Percentiles rank a stretch among this genome's conserved stretches.
phyloP scores from a whole-genome alignment of 768 basidiomycete species.

The Gyrodon lividus region DNA sequence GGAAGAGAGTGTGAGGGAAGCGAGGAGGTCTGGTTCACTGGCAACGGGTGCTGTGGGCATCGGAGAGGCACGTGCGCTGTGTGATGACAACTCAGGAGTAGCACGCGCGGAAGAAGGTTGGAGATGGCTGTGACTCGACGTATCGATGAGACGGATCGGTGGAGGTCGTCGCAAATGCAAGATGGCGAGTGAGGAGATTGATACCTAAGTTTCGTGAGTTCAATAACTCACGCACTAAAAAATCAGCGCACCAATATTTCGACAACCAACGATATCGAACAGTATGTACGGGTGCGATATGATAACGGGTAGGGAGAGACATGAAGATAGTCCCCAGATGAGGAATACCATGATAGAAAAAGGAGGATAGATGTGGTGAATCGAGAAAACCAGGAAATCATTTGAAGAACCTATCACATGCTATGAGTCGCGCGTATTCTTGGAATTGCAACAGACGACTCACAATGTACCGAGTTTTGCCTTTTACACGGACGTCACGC shows the following conservation, averaged over 20 bases:
- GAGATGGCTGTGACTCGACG: constrained; percentile 40
- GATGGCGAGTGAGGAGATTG: constrained; percentile 49
- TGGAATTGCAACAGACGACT: constrained; percentile 21
- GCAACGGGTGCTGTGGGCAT: constrained; percentile 20
- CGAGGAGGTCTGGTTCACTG: constrained; percentile 58
- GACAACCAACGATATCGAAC: constrained; percentile 41
- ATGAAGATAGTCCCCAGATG: constrained; percentile 39
- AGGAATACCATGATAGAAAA: constrained; percentile 39
- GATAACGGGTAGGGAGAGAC: constrained; percentile 37
- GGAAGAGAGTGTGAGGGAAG: constrained; percentile 62
- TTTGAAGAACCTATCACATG: constrained; percentile 54
- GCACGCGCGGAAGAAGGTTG: constrained; percentile 34
- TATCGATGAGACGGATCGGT: constrained; percentile 65
- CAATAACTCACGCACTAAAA: background rate
- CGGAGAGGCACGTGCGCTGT: constrained; percentile 26
- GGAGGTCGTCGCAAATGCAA: constrained; percentile 70
- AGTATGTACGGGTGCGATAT: constrained; percentile 43
- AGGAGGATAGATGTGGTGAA: constrained; percentile 49
- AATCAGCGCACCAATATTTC: constrained; percentile 55
- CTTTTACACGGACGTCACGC: constrained; percentile 63
- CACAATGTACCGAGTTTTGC: constrained; percentile 65
- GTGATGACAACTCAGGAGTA: constrained; percentile 38
- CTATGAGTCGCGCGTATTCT: constrained; percentile 2
- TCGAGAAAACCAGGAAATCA: constrained; percentile 56
- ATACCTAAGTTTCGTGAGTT: constrained; percentile 39